Percentiles rank a stretch among this genome's conserved stretches.
Evolutionary conservation across 257 asterid genomes (phyloP).

Genomic region (Solanum dulcamara): DNA sequence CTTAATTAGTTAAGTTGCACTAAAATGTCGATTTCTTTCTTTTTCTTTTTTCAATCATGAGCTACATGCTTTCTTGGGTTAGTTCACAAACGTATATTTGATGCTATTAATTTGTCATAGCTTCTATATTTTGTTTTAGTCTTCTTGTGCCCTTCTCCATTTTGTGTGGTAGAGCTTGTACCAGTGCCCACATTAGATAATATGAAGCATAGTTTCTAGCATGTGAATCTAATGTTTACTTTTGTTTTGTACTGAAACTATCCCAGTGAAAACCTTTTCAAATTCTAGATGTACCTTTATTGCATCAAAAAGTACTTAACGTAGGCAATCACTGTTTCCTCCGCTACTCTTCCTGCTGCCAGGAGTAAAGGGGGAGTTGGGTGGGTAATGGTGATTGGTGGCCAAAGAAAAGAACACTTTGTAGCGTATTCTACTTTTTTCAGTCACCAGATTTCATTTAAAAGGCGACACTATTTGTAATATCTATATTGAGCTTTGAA

Average conservation of each 20-base stretch:
- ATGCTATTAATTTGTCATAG: not conserved
- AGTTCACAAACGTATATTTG: not conserved
- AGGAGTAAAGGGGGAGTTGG: not conserved
- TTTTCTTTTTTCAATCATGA: not conserved
- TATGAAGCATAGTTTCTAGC: not conserved
- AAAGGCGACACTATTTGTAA: not conserved
- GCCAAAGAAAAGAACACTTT: not conserved
- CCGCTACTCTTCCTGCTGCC: not conserved
- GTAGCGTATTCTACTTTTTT: not conserved
- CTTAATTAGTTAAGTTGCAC: not conserved
- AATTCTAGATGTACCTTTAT: not conserved
- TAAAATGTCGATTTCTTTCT: not conserved
- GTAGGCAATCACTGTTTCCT: not conserved
- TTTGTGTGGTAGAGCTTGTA: not conserved
- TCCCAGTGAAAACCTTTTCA: too few species aligned
- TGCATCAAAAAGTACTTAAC: not conserved
- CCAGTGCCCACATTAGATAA: not conserved
- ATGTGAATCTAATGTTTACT: not conserved
- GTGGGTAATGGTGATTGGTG: not conserved
- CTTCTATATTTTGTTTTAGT: not conserved
- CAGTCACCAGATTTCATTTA: not conserved
- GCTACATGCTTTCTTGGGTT: not conserved
- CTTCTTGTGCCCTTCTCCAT: not conserved
- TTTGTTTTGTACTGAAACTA: too few species aligned
- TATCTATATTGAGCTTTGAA: not conserved